A percentile compares a stretch with the other conserved stretches of the same genome.
phyloP scores from a whole-genome alignment of 345 rosid species.

The Brassica juncea region DNA sequence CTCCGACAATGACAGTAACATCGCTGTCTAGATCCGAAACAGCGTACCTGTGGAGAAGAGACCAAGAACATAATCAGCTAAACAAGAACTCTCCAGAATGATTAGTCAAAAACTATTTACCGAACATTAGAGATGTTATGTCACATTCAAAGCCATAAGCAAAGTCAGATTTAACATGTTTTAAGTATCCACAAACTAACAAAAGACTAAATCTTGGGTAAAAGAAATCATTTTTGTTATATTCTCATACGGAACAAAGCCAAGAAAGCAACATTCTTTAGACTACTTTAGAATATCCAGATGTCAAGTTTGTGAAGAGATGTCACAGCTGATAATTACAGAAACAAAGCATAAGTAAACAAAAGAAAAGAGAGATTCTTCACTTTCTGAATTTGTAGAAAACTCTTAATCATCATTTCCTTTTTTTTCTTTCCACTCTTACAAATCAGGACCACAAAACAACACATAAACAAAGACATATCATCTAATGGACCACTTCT shows the following conservation, averaged over 20 bases:
- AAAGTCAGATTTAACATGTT: not conserved
- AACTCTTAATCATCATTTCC: conserved; percentile 17
- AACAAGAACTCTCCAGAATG: not conserved
- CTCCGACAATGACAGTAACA: conserved; percentile 64
- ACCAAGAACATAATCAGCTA: conserved; percentile 14
- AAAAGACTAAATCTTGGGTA: not conserved
- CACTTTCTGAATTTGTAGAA: conserved; percentile 33
- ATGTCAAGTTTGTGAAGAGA: conserved; percentile 18
- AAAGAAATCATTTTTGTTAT: not conserved
- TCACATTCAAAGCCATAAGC: not conserved
- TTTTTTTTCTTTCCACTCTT: conserved; percentile 25
- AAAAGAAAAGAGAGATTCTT: conserved; percentile 38
- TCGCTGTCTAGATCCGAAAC: conserved; percentile 76
- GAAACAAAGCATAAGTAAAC: conserved; percentile 26
- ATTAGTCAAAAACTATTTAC: not conserved
- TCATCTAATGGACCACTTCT: conserved; percentile 36
- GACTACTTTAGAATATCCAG: conserved; percentile 18
- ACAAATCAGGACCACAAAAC: conserved; percentile 35
- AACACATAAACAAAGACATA: conserved; percentile 37
- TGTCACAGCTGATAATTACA: conserved; percentile 18
- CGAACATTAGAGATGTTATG: not conserved
- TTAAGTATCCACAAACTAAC: not conserved
- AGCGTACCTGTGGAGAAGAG: conserved; percentile 56
- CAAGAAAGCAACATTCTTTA: conserved; percentile 20
- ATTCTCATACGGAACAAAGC: not conserved